These are phyloP conservation scores for Letharia columbiana DNA, from an alignment of 495 filamentous ascomycete genomes.

Conservation along the genomic window DNA sequence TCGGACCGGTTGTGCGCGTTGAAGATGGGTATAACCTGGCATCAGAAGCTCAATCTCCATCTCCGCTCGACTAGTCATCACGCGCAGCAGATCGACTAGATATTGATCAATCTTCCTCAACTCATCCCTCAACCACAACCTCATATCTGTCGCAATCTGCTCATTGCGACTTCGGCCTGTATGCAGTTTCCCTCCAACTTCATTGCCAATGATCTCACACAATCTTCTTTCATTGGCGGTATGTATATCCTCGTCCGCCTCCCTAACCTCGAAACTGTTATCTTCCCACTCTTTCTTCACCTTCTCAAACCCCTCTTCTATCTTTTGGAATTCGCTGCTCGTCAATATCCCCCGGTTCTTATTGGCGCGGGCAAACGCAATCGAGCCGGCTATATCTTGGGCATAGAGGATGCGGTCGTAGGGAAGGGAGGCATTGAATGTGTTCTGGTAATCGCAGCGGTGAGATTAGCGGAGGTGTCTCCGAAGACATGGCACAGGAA, in stretches of 20 bases:
- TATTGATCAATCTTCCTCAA: constrained; percentile 61
- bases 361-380: constrained; percentile 85
- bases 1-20: constrained; percentile 82
- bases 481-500: not conserved
- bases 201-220: constrained; percentile 80
- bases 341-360: constrained; percentile 67
- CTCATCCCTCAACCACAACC: constrained; percentile 75
- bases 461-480: constrained; percentile 55
- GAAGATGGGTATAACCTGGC: constrained; percentile 78
- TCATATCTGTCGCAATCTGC: constrained; percentile 87
- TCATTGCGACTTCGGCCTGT: constrained; percentile 87
- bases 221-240: constrained; percentile 90
- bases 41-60: constrained; percentile 59
- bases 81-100: constrained; percentile 61
- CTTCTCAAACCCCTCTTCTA: constrained; percentile 63
- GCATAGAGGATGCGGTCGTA: constrained; percentile 77
- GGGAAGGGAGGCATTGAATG: constrained; percentile 47
- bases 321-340: constrained; percentile 61
- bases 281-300: constrained; percentile 69
- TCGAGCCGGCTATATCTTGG: constrained; percentile 71
- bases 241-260: constrained; percentile 73
- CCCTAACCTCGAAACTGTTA: constrained; percentile 47
- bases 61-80: constrained; percentile 67
- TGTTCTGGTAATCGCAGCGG: not conserved
- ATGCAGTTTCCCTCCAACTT: constrained; percentile 84